Evolutionary conservation across 2,329 filamentous ascomycete species (phyloP).

Genomic region (Mariannaea elegans): DNA sequence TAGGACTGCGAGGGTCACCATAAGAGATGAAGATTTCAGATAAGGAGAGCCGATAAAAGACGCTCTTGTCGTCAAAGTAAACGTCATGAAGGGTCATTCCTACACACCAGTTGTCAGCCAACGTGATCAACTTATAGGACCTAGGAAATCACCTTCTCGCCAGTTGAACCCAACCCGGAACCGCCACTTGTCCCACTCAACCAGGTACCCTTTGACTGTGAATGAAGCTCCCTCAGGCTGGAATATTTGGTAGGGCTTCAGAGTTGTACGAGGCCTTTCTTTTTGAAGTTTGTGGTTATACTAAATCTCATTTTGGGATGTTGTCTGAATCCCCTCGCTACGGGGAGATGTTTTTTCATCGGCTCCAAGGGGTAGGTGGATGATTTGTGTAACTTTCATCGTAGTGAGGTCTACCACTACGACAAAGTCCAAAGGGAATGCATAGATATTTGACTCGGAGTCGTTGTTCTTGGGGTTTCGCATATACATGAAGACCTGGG

Average conservation of each 20-base stretch:
- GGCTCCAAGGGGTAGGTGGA: conserved; percentile 2
- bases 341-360: conserved; percentile 2
- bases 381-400: conserved; percentile 1
- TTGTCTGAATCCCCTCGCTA: neutral
- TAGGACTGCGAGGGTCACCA: conserved; percentile 68
- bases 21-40: conserved; percentile 76
- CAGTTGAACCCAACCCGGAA: conserved; percentile 74
- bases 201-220: conserved; percentile 52
- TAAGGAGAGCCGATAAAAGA: conserved; percentile 71
- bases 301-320: conserved; percentile 36
- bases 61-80: conserved; percentile 67
- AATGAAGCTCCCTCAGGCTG: conserved; percentile 46
- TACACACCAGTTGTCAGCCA: neutral
- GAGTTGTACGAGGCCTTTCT: conserved; percentile 33
- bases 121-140: no score
- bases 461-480: conserved; percentile 18
- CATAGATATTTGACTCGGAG: conserved; percentile 3
- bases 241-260: conserved; percentile 42
- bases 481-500: conserved; percentile 14
- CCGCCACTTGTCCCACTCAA: conserved; percentile 70
- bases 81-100: conserved; percentile 68
- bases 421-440: conserved; percentile 14
- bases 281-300: conserved; percentile 43
- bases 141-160: conserved; percentile 72
- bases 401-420: conserved; percentile 5